Percentiles rank a stretch among this genome's conserved stretches.
Conservation (phyloP, 1,284 basidiomycete genomes). For the Microbotryum intermedium region DNA sequence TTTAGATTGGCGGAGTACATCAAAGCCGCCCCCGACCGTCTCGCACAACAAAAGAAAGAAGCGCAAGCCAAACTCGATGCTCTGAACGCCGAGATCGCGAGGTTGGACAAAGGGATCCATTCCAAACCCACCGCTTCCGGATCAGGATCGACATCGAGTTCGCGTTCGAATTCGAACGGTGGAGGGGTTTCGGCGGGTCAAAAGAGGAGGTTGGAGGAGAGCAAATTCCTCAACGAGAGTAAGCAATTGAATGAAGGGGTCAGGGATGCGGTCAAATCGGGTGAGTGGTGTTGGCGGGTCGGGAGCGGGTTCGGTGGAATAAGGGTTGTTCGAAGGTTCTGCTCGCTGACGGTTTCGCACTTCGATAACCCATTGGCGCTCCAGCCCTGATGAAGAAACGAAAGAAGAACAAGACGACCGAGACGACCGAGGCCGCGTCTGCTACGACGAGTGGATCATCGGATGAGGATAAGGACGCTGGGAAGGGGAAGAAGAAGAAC, state of each 20-base stretch:
- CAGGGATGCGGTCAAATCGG: conserved; percentile 76
- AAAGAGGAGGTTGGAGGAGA: conserved; percentile 86
- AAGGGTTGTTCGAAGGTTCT: neutral
- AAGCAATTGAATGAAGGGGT: conserved; percentile 86
- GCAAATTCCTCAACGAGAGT: conserved; percentile 84
- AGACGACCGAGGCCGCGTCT: no score
- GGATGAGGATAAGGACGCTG: no score
- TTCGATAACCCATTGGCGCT: no score
- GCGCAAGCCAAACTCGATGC: conserved; percentile 77
- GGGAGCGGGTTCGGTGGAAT: neutral
- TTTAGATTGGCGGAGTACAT: conserved; percentile 78
- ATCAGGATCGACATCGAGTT: conserved; percentile 28
- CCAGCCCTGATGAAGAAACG: conserved; percentile 37
- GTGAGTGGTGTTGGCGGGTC: conserved; percentile 46
- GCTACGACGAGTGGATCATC: no score
- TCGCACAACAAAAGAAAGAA: conserved; percentile 67
- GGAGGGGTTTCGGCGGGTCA: conserved; percentile 48
- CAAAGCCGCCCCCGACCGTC: conserved; percentile 70
- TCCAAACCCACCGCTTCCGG: conserved; percentile 33
- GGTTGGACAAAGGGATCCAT: conserved; percentile 34
- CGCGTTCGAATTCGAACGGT: conserved; percentile 18
- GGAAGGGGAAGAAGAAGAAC: no score
- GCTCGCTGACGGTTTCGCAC: neutral
- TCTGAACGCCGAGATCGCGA: conserved; percentile 48
- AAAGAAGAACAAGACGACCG: conserved; percentile 28